A percentile compares a stretch with the other conserved stretches of the same genome.
These are phyloP conservation scores for Exutisphaerella laricina DNA, from an alignment of 2,329 filamentous ascomycete genomes.

Conservation along the genomic window DNA sequence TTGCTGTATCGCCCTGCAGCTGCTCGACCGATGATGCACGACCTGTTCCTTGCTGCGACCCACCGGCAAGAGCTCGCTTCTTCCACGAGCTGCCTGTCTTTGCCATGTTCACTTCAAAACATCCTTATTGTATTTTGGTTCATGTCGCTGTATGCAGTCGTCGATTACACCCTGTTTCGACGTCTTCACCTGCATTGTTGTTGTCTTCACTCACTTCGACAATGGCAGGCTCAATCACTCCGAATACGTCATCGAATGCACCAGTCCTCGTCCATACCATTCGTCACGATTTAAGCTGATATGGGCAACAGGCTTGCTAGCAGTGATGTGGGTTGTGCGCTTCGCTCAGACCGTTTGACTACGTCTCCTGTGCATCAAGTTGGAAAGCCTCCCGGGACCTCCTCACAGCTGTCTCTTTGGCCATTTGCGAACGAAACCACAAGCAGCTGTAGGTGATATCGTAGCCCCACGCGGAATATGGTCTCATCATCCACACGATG, in stretches of 20 bases:
- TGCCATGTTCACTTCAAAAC: not conserved
- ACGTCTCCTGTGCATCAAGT: too few species aligned
- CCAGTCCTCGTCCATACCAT: too few species aligned
- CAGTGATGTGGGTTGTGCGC: slow-evolving; percentile 20
- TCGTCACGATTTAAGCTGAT: slow-evolving; percentile 16
- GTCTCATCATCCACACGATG: too few species aligned
- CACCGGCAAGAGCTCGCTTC: not conserved
- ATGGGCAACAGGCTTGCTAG: slow-evolving; percentile 25
- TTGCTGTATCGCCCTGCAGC: slow-evolving; percentile 1
- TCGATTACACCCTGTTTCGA: too few species aligned
- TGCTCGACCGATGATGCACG: too few species aligned
- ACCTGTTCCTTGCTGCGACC: not conserved
- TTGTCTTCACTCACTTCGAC: not conserved
- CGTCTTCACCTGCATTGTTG: not conserved
- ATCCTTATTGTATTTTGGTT: too few species aligned
- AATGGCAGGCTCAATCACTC: not conserved
- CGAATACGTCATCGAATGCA: too few species aligned
- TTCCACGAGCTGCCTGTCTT: not conserved
- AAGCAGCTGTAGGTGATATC: too few species aligned
- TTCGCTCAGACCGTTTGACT: too few species aligned
- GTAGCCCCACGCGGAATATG: too few species aligned
- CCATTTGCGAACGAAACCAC: too few species aligned
- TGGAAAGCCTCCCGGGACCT: slow-evolving; percentile 34
- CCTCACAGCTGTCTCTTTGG: slow-evolving; percentile 40
- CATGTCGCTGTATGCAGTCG: too few species aligned